These are phyloP conservation scores for Solanum bukasovii DNA, from an alignment of 257 asterid species.

Conservation along the genomic window DNA sequence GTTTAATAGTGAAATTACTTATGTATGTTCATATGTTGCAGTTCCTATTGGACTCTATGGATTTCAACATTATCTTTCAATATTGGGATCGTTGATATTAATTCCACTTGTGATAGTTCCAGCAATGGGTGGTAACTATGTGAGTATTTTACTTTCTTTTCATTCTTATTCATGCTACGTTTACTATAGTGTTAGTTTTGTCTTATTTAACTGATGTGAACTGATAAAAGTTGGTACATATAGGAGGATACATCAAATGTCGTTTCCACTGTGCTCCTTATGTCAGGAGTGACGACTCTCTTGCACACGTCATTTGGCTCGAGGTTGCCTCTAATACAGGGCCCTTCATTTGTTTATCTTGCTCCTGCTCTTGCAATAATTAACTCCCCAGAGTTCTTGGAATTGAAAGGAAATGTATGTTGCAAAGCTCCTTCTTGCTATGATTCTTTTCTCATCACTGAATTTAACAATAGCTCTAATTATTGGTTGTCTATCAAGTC, in stretches of 20 bases:
- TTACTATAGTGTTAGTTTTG: neutral
- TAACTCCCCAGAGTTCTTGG: constrained; percentile 80
- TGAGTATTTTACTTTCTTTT: constrained; percentile 50
- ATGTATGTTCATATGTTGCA: constrained; percentile 26
- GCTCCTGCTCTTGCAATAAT: constrained; percentile 95
- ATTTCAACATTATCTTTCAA: constrained; percentile 85
- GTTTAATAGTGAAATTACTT: neutral
- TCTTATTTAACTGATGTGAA: neutral
- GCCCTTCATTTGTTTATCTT: constrained; percentile 92
- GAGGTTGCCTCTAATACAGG: constrained; percentile 96
- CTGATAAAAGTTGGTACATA: constrained; percentile 15
- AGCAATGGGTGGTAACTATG: constrained; percentile 99
- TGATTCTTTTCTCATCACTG: neutral
- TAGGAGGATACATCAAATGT: constrained; percentile 94
- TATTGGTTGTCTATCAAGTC: neutral
- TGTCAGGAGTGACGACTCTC: constrained; percentile 89
- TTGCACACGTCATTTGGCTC: constrained; percentile 88
- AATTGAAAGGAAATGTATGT: constrained; percentile 79
- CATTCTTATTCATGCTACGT: constrained; percentile 6
- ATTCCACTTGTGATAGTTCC: constrained; percentile 97
- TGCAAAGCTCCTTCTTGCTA: neutral
- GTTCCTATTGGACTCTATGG: constrained; percentile 97
- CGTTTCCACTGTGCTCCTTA: constrained; percentile 78
- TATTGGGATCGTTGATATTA: constrained; percentile 85
- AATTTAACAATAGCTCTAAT: neutral